Evolutionary conservation across 352 stramenopile species (phyloP), one percentile per base, ranked within the genome.

Genomic region (Sclerospora graminicola): DNA sequence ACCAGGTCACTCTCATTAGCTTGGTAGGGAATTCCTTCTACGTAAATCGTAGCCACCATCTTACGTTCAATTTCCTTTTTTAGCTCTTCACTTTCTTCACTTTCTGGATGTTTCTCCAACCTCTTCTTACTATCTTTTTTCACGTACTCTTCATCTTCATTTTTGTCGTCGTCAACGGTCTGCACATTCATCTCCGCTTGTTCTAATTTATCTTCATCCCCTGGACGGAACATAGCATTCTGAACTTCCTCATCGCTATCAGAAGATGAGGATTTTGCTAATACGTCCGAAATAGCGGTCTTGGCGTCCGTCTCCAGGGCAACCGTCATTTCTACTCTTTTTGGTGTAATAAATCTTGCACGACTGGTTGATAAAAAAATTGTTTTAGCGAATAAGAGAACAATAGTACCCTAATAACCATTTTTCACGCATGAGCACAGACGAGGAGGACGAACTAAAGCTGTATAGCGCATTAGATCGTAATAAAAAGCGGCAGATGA

Each of bases 11-110:
- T 76, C 51, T 96, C 87, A 33, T 72, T 85, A 4, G 75, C 78
- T 37, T 84, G 77, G 70, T 97, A 98, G 28, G 94, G 87, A 31
- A 98, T 94, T 18, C 95, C 94, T 66, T 98, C 90, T 28, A 98
- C 81, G 61, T 97, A 98, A 24, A 97, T 77, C 0, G 80, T 92
- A 1, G 77, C 78, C 33, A 83, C 70, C 15, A 76, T 89, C 57
- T 92, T 92, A 40, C 71, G 66, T 4, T 54, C 56, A 20, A 84
- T 75, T 53, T 87, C 75, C 20, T 79, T 51, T 38, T 84, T 58
- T 7, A 89, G 40, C 13, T 54, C 47, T n/a, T 63, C 48, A 20
- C 51, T 48, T 30, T 64, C 41, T n/a, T 61, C 46, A 19, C 63
- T 36, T 20, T 41, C 40, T 19, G 33, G 43, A 19, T 49, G 19